Evolutionary conservation across 2,329 filamentous ascomycete species (phyloP).

Genomic region (Cryphonectria carpinicola): DNA sequence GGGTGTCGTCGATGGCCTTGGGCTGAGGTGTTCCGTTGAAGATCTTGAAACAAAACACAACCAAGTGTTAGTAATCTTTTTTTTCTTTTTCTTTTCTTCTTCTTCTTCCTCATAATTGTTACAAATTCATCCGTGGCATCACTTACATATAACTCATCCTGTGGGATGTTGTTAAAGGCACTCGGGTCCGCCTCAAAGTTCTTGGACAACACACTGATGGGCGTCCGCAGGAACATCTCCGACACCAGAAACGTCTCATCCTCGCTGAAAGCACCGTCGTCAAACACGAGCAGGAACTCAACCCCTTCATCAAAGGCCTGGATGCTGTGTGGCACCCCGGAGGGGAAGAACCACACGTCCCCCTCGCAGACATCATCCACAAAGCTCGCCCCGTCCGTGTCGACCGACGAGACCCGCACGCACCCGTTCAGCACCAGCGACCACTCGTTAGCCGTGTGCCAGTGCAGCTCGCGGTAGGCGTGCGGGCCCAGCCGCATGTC

Average conservation of each 20-base stretch:
- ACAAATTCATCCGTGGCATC: neutral
- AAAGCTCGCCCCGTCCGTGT: conserved; percentile 54
- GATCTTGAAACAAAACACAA: conserved; percentile 38
- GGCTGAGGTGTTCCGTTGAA: conserved; percentile 56
- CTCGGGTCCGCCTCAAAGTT: conserved; percentile 53
- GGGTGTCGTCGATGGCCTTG: conserved; percentile 45
- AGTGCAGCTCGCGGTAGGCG: conserved; percentile 67
- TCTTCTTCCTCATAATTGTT: too few relatives aligned
- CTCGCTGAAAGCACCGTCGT: conserved; percentile 61
- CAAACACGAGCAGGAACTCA: conserved; percentile 65
- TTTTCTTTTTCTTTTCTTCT: too few relatives aligned
- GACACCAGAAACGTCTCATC: conserved; percentile 62
- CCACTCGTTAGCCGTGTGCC: conserved; percentile 60
- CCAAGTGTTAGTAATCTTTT: too few relatives aligned
- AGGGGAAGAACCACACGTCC: conserved; percentile 60
- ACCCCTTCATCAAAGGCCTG: conserved; percentile 58
- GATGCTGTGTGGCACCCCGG: conserved; percentile 54
- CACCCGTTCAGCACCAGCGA: conserved; percentile 57
- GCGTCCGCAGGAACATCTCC: conserved; percentile 56
- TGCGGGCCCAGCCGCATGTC: conserved; percentile 61
- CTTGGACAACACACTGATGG: conserved; percentile 58
- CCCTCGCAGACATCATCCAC: conserved; percentile 53
- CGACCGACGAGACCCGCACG: conserved; percentile 55
- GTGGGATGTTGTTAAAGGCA: conserved; percentile 52
- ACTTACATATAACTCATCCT: conserved; percentile 49